A percentile compares a stretch with the other conserved stretches of the same genome.
Evolutionary conservation across 345 rosid species (phyloP).

Genomic region (Hibiscus trionum): DNA sequence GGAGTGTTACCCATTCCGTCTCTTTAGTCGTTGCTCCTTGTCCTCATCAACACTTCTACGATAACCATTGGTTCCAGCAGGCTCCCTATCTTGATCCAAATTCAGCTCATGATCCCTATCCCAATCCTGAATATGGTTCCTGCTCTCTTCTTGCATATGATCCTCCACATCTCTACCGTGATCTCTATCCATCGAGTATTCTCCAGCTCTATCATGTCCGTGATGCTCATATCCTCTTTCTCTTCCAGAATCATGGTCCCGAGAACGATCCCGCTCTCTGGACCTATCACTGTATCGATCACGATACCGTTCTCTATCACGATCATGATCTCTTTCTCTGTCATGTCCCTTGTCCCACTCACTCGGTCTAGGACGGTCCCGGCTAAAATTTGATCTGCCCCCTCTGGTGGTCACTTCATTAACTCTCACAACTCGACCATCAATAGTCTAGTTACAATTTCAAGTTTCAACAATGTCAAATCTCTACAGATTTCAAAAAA

Average conservation of each 20-base stretch:
- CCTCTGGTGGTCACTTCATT: slow-evolving; percentile 69
- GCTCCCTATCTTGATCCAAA: slow-evolving; percentile 31
- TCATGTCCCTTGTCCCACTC: slow-evolving; percentile 39
- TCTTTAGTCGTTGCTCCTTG: slow-evolving; percentile 33
- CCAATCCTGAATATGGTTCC: slow-evolving; percentile 21
- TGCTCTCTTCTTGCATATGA: slow-evolving; percentile 30
- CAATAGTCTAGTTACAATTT: slow-evolving; percentile 47
- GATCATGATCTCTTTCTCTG: slow-evolving; percentile 45
- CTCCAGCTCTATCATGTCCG: slow-evolving; percentile 37
- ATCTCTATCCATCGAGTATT: slow-evolving; percentile 40
- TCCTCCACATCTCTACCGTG: slow-evolving; percentile 31
- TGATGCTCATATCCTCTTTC: slow-evolving; percentile 40
- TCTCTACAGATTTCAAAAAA: slow-evolving; percentile 3
- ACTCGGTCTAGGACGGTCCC: slow-evolving; percentile 31
- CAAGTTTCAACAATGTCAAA: slow-evolving; percentile 22
- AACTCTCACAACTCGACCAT: slow-evolving; percentile 70
- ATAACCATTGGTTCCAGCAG: slow-evolving; percentile 26
- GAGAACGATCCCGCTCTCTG: slow-evolving; percentile 49
- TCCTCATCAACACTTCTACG: slow-evolving; percentile 24
- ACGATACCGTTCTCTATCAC: slow-evolving; percentile 30
- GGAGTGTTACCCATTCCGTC: slow-evolving; percentile 41
- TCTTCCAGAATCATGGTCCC: slow-evolving; percentile 33
- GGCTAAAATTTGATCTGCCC: slow-evolving; percentile 43
- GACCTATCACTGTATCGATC: slow-evolving; percentile 48
- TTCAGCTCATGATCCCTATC: slow-evolving; percentile 28